These are phyloP conservation scores for Plectosphaerella cucumerina DNA, from an alignment of 2,329 filamentous ascomycete genomes.

Conservation along the genomic window DNA sequence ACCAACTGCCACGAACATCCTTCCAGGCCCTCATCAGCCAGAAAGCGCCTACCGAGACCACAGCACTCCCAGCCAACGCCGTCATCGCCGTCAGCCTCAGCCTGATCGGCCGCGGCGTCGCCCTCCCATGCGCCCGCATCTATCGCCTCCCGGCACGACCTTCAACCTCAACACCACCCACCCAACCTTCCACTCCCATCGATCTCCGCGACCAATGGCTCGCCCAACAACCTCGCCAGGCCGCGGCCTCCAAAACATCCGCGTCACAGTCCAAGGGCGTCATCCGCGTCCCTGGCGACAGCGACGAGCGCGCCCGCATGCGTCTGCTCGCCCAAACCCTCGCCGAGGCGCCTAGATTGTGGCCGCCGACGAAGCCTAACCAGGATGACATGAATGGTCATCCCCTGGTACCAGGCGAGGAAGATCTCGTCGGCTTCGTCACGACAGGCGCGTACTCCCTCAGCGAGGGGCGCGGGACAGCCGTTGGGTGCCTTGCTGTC, in stretches of 20 bases:
- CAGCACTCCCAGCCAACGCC: constrained; percentile 27
- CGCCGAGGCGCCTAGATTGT: constrained; percentile 22
- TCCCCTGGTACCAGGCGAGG: constrained; percentile 65
- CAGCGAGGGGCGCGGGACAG: constrained; percentile 68
- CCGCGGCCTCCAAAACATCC: not conserved
- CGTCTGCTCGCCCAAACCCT: constrained; percentile 45
- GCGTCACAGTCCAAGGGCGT: constrained; percentile 14
- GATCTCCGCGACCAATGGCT: constrained; percentile 71
- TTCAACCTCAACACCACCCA: constrained; percentile 36
- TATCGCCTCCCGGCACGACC: constrained; percentile 91
- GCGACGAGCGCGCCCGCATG: constrained; percentile 33
- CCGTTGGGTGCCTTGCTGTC: constrained; percentile 66
- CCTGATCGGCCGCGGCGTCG: constrained; percentile 66
- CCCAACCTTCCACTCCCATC: constrained; percentile 26
- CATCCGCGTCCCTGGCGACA: constrained; percentile 12
- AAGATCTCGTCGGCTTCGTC: constrained; percentile 84
- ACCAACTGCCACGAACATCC: constrained; percentile 14
- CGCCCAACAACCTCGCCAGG: constrained; percentile 36
- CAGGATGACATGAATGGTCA: constrained; percentile 43
- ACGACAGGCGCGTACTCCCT: constrained; percentile 84
- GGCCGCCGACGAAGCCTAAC: constrained; percentile 30
- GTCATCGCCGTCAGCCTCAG: constrained; percentile 62
- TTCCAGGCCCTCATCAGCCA: constrained; percentile 24
- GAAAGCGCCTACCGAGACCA: constrained; percentile 10
- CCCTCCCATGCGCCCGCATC: constrained; percentile 69